Conservation (phyloP, 129 eudicot species). For the Helianthus tuberosus region DNA sequence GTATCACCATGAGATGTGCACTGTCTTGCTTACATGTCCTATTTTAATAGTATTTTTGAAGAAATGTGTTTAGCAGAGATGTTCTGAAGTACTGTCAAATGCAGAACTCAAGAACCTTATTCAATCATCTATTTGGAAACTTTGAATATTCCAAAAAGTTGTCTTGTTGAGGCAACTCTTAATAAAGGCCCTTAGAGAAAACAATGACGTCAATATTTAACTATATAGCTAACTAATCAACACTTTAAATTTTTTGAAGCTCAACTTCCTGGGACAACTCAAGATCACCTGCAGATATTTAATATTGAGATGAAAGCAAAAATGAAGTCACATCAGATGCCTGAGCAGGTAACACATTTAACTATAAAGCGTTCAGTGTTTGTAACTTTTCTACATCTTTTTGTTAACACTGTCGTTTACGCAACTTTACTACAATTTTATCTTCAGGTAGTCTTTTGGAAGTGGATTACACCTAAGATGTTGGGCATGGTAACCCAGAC, state of each 20-base stretch:
- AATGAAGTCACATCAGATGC: slow-evolving; percentile 98
- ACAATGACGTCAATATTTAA: slow-evolving; percentile 17
- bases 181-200: slow-evolving; percentile 9
- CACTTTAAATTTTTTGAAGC: slow-evolving; percentile 52
- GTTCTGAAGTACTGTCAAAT: slow-evolving; percentile 18
- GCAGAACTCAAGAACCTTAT: not conserved
- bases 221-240: slow-evolving; percentile 27
- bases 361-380: slow-evolving; percentile 4
- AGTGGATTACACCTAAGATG: slow-evolving; percentile 96
- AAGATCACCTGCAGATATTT: slow-evolving; percentile 95
- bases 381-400: slow-evolving; percentile 2
- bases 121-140: slow-evolving; percentile 2
- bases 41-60: slow-evolving; percentile 10
- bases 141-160: slow-evolving; percentile 13
- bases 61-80: not conserved
- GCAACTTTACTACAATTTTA: slow-evolving; percentile 4
- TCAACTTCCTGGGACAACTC: slow-evolving; percentile 96
- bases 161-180: not conserved
- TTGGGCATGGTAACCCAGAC: slow-evolving; percentile 97
- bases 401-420: not conserved
- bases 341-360: slow-evolving; percentile 77
- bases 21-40: slow-evolving; percentile 17
- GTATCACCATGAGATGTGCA: slow-evolving; percentile 4
- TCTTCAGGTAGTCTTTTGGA: slow-evolving; percentile 92
- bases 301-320: slow-evolving; percentile 93